Base-by-base conservation (phyloP, 108 stramenopile genomes). In the Cyclotella sp. region DNA sequence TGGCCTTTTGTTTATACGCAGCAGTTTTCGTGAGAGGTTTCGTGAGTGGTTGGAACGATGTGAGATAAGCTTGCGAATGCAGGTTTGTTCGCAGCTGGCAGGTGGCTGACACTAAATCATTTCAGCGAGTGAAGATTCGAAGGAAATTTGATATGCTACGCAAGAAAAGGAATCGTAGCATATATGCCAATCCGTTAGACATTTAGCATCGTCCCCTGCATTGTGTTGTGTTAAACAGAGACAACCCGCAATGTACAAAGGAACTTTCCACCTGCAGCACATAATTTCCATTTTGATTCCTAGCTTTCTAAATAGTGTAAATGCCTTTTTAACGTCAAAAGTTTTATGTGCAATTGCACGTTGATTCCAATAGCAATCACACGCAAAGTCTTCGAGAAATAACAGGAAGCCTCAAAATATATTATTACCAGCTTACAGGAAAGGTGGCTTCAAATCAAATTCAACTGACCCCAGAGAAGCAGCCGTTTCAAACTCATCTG, bases 401-500 rank as follows among this genome's bases (percentile, higher is more conserved):
- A 34, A 2, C 34, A 2, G 6, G 34, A 34, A 34, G 34, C 34
- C n/a, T n/a, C 34, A 34, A 34, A 34, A 34, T 5, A 5, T 34
- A 6, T 34, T 34, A 2, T 6, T 5, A 34, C 34, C 29, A 39
- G 0, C 34, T 12, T 61, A 61, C 12, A 61, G 34, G 34, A 61
- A 61, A 13, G 60, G 60, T 21, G 60, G 60, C 1, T 61, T 21
- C 34, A 61, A 61, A 39, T 61, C 60, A 39, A 61, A 68, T n/a
- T 51, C 67, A 18, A 53, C 28, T 21, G 49, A 12, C 1, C 81
- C 73, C 27, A 72, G 46, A 42, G 66, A 58, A 30, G 88, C 90
- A 29, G 90, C 90, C 3, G 57, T 78, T 52, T 91, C 85, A 78
- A 91, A 89, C 18, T 81, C 87, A 0, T 43, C 78, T 0, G 90